phyloP scores from a whole-genome alignment of 176 grass and related monocot genomes.

The Oryza officinalis region DNA sequence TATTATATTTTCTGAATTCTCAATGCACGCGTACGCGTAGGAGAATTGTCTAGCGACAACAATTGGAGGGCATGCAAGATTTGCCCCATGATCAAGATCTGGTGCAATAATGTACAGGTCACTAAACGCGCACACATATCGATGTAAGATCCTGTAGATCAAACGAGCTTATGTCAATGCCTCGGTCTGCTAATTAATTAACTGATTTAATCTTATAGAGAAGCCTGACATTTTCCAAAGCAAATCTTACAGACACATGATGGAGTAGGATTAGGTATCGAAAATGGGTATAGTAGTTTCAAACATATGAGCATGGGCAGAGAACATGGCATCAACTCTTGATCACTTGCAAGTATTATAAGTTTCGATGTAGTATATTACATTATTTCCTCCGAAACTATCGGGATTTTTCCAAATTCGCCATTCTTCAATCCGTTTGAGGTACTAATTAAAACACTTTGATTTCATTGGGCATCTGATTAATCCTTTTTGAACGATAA shows the following conservation, averaged over 20 bases:
- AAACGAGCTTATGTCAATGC: slow-evolving; percentile 39
- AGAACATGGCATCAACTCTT: background rate
- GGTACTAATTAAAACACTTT: background rate
- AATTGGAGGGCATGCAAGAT: background rate
- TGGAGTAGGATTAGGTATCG: background rate
- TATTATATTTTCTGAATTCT: background rate
- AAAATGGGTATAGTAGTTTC: background rate
- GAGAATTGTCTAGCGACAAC: background rate
- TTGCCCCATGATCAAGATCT: slow-evolving; percentile 29
- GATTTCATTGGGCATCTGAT: background rate
- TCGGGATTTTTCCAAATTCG: background rate
- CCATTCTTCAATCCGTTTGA: background rate
- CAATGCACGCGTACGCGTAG: background rate
- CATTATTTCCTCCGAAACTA: slow-evolving; percentile 30
- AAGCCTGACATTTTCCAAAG: background rate
- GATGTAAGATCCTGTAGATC: slow-evolving; percentile 38
- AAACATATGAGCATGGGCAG: background rate
- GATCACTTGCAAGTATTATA: background rate
- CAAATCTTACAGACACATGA: background rate
- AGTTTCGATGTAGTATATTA: background rate
- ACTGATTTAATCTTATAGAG: slow-evolving; percentile 12
- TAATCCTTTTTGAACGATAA: background rate
- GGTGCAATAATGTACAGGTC: slow-evolving; percentile 12
- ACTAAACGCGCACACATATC: slow-evolving; percentile 20
- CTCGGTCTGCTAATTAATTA: background rate